These are phyloP conservation scores for Pichia sp. DNA, from an alignment of 1,139 yeast species.

Conservation along the genomic window DNA sequence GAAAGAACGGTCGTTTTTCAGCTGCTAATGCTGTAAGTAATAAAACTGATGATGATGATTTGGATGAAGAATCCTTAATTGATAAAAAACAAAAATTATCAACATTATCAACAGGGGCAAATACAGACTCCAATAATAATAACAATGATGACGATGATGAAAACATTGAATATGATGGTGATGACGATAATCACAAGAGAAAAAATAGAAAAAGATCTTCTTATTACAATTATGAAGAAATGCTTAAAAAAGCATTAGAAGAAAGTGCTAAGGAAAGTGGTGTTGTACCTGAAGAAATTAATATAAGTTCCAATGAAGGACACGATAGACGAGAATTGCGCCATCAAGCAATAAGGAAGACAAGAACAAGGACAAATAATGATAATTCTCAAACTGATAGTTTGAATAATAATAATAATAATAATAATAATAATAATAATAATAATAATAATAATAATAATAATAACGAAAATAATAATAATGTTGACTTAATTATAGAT, in stretches of 20 bases:
- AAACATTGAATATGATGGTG: conserved; percentile 8
- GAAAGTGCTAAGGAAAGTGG: conserved; percentile 56
- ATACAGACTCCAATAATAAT: background rate
- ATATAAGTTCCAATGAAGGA: conserved; percentile 20
- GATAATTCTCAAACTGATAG: background rate
- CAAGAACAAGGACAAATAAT: conserved; percentile 3
- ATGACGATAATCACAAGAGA: conserved; percentile 16
- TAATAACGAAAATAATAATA: background rate
- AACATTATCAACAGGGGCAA: too few relatives aligned
- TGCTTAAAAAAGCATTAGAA: conserved; percentile 61
- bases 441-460: background rate
- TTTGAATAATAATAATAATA: background rate
- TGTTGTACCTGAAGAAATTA: conserved; percentile 29
- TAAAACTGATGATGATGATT: background rate
- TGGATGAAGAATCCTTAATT: too few relatives aligned
- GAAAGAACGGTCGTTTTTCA: conserved; percentile 15
- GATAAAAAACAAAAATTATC: too few relatives aligned
- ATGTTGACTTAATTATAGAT: background rate
- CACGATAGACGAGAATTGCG: conserved; percentile 7
- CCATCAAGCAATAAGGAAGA: conserved; percentile 3
- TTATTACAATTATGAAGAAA: conserved; percentile 60
- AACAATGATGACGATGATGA: conserved; percentile 2
- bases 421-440: background rate
- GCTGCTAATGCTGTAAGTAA: background rate
- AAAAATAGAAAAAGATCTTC: conserved; percentile 29